Conservation (phyloP, 1,139 yeast species). For the Geotrichum candidum region DNA sequence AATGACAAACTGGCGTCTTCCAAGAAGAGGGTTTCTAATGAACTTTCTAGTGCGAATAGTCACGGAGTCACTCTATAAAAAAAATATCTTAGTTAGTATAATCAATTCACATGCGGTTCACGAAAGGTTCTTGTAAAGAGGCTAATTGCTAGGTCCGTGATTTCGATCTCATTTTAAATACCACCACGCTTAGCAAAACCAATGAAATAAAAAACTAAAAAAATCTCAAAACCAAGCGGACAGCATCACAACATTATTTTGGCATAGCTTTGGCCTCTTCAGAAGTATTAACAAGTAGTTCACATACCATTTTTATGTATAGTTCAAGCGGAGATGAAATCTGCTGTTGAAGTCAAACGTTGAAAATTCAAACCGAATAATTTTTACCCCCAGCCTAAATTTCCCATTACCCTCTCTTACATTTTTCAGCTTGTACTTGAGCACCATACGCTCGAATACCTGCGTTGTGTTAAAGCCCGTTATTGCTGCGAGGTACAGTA, state of each 20-base stretch:
- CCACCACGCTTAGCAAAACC: not conserved
- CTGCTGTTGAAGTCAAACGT: not conserved
- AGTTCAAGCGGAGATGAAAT: not conserved
- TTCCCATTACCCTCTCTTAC: not conserved
- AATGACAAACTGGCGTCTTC: constrained; percentile 99
- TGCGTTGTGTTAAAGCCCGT: not conserved
- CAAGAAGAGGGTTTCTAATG: constrained; percentile 98
- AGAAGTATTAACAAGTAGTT: not conserved
- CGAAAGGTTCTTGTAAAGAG: not conserved
- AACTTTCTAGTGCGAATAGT: constrained; percentile 99
- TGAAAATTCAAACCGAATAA: not conserved
- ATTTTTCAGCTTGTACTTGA: not conserved
- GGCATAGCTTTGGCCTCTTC: not conserved
- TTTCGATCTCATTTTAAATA: not conserved
- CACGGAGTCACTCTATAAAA: constrained; percentile 85
- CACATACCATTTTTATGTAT: not conserved
- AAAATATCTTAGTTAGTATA: not conserved
- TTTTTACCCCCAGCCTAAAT: not conserved
- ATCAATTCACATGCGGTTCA: not conserved
- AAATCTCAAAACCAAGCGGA: not conserved
- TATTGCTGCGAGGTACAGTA: not conserved
- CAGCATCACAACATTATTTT: not conserved
- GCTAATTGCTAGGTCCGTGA: not conserved
- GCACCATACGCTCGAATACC: not conserved
- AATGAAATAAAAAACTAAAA: not conserved